Percentiles rank a stretch among this genome's conserved stretches.
Conservation (phyloP, 768 basidiomycete genomes). For the Leccinum variicolor region DNA sequence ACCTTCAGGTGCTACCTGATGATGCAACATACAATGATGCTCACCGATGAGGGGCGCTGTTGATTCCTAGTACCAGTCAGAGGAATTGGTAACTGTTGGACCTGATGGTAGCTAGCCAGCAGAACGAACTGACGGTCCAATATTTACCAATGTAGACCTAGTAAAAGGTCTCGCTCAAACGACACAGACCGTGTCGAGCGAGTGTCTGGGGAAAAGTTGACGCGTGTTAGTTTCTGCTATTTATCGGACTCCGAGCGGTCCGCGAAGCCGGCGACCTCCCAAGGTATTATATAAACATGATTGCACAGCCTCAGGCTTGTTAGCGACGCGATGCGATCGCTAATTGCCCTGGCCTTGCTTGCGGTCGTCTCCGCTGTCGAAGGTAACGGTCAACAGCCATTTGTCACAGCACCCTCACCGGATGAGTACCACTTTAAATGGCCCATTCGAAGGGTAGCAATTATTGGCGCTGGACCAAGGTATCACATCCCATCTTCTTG, state of each 20-base stretch:
- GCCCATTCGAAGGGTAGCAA: conserved; percentile 14
- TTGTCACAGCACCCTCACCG: neutral
- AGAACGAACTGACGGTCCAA: neutral
- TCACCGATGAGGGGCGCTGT: no score
- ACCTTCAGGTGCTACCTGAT: no score
- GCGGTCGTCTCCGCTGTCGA: neutral
- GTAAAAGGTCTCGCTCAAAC: no score
- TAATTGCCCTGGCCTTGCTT: neutral
- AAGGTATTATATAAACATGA: no score
- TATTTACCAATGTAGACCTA: no score
- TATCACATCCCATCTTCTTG: neutral
- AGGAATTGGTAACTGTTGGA: neutral
- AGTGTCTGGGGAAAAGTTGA: neutral
- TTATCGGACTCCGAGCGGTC: no score
- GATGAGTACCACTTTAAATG: conserved; percentile 10
- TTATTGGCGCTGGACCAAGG: conserved; percentile 18
- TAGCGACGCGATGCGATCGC: neutral
- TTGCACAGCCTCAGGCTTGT: no score
- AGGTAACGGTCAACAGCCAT: neutral
- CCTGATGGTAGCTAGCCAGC: neutral
- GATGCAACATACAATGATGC: no score
- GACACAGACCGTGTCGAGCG: neutral
- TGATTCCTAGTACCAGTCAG: neutral
- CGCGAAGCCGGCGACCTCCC: no score
- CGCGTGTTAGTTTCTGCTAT: neutral